A percentile compares a stretch with the other conserved stretches of the same genome.
These are phyloP conservation scores for Trichoderma reesei DNA, from an alignment of 495 filamentous ascomycete genomes.

Conservation along the genomic window DNA sequence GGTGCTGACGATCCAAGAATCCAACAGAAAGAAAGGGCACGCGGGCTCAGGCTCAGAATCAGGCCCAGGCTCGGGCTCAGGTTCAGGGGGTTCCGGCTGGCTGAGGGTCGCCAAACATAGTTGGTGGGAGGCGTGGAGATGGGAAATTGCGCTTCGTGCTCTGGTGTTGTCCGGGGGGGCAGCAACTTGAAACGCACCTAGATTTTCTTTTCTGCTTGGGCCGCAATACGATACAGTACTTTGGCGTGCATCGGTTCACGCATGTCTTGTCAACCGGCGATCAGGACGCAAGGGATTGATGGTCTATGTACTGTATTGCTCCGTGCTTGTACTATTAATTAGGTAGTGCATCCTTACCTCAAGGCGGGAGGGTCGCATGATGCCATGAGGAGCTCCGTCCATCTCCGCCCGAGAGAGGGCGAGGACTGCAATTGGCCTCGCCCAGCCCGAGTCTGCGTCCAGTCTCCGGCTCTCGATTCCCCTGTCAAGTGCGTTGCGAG, in stretches of 20 bases:
- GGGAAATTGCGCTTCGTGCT: conserved; percentile 6
- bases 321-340: not conserved
- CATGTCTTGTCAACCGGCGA: not conserved
- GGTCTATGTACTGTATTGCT: too few species aligned
- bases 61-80: not conserved
- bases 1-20: conserved; percentile 2
- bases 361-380: not conserved
- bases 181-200: not conserved
- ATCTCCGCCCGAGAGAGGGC: not conserved
- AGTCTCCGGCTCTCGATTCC: too few species aligned
- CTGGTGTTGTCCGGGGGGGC: conserved; percentile 5
- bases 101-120: conserved; percentile 2
- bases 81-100: too few species aligned
- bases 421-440: not conserved
- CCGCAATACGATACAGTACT: not conserved
- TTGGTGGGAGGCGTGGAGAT: conserved; percentile 8
- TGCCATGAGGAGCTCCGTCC: not conserved
- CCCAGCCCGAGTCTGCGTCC: not conserved
- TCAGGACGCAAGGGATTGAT: not conserved
- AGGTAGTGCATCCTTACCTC: not conserved
- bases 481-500: too few species aligned
- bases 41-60: not conserved
- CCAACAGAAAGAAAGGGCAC: not conserved
- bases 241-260: conserved; percentile 4
- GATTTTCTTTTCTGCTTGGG: not conserved